These are phyloP conservation scores for Podospora fimiseda DNA, from an alignment of 495 filamentous ascomycete species.

Conservation along the genomic window DNA sequence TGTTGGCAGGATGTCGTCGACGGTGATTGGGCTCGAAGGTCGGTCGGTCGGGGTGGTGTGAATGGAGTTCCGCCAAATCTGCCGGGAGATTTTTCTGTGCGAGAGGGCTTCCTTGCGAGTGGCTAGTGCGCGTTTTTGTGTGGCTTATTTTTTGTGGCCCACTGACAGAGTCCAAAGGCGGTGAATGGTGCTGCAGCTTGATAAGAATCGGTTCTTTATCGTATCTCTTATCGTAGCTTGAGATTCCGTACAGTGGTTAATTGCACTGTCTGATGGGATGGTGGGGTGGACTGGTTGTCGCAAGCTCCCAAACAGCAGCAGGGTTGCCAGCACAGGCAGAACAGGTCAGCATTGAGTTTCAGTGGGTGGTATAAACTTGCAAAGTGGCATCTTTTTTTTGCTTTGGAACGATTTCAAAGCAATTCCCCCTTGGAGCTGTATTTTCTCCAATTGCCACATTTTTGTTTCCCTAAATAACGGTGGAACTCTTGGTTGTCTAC, in stretches of 20 bases:
- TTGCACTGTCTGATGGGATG: not conserved
- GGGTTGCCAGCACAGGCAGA: not conserved
- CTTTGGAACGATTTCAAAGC: constrained; percentile 24
- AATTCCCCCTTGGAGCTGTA: constrained; percentile 8
- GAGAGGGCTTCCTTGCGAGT: constrained; percentile 23
- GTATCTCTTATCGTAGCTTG: too few species aligned
- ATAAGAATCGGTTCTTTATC: constrained; percentile 7
- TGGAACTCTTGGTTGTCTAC: not conserved
- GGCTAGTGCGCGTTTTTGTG: constrained; percentile 15
- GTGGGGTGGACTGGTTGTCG: not conserved
- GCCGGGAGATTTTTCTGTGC: constrained; percentile 27
- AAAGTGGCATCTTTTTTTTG: constrained; percentile 31
- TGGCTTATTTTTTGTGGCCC: constrained; percentile 2
- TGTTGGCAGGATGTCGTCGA: constrained; percentile 16
- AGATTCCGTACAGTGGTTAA: not conserved
- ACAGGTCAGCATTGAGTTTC: not conserved
- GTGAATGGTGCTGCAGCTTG: too few species aligned
- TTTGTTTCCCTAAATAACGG: not conserved
- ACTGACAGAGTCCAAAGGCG: too few species aligned
- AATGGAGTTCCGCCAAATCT: constrained; percentile 14
- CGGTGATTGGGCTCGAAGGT: constrained; percentile 12
- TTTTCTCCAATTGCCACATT: constrained; percentile 9
- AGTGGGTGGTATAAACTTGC: constrained; percentile 10
- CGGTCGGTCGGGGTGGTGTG: constrained; percentile 10
- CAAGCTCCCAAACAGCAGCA: not conserved